A percentile compares a stretch with the other conserved stretches of the same genome.
phyloP scores from a whole-genome alignment of 306 rosid species.

The Aeschynomene evenia region DNA sequence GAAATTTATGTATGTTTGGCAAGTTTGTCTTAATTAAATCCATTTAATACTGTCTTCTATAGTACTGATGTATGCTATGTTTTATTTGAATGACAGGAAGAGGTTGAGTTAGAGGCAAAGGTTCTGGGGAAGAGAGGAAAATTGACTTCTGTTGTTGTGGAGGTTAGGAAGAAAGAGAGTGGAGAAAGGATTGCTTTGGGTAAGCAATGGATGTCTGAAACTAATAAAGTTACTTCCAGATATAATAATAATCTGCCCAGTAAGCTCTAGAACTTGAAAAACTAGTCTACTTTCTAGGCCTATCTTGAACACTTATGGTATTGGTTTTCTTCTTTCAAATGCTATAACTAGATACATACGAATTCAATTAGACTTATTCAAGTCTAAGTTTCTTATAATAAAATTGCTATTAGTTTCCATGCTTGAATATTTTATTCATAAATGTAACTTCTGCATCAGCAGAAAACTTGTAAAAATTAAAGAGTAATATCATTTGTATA shows the following conservation, averaged over 20 bases:
- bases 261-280: not conserved
- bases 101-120: slow-evolving; percentile 38
- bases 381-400: not conserved
- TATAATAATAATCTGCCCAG: not conserved
- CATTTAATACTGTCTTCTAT: not conserved
- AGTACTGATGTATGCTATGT: no score
- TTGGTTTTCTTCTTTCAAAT: not conserved
- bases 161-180: slow-evolving; percentile 23
- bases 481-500: no score
- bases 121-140: slow-evolving; percentile 30
- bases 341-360: no score
- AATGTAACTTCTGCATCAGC: not conserved
- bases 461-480: not conserved
- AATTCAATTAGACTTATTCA: not conserved
- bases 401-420: not conserved
- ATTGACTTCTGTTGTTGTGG: slow-evolving; percentile 26
- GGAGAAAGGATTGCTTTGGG: slow-evolving; percentile 41
- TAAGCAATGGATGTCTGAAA: slow-evolving; percentile 37
- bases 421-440: not conserved
- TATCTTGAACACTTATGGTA: not conserved
- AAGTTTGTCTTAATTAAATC: not conserved
- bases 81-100: slow-evolving; percentile 40
- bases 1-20: not conserved
- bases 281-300: not conserved
- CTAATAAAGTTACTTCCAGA: not conserved